Percentiles rank a stretch among this genome's conserved stretches.
phyloP scores from a whole-genome alignment of 2,329 filamentous ascomycete genomes.

The Calonectria ilicicola region DNA sequence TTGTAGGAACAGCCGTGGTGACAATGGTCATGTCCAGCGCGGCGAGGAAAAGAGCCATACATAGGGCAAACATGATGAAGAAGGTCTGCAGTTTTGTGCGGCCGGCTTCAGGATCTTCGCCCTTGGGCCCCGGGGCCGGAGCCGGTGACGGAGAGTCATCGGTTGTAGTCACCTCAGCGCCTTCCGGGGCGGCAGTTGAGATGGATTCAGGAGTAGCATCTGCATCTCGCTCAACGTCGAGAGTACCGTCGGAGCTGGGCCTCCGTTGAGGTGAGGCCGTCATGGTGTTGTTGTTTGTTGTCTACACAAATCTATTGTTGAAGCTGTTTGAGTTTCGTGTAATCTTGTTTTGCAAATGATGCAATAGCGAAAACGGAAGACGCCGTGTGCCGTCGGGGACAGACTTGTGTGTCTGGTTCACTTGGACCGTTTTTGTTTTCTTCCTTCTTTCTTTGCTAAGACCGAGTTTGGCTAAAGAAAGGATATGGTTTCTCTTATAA shows the following conservation, averaged over 20 bases:
- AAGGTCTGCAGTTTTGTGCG: constrained; percentile 54
- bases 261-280: constrained; percentile 29
- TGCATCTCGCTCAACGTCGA: constrained; percentile 42
- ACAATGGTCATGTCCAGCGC: constrained; percentile 72
- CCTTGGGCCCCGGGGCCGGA: constrained; percentile 19
- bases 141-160: constrained; percentile 17
- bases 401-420: not conserved
- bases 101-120: constrained; percentile 47
- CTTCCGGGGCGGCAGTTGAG: constrained; percentile 24
- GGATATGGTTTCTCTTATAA: constrained; percentile 1
- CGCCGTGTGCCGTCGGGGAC: not conserved
- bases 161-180: constrained; percentile 21
- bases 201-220: constrained; percentile 1
- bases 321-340: not conserved
- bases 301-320: not conserved
- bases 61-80: constrained; percentile 56
- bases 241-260: constrained; percentile 45
- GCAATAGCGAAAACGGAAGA: not conserved
- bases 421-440: not conserved
- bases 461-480: not conserved
- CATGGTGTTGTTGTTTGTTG: constrained; percentile 24
- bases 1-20: constrained; percentile 75
- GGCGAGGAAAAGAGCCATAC: constrained; percentile 62
- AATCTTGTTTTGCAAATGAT: not conserved
- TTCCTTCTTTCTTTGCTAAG: not conserved